A percentile compares a stretch with the other conserved stretches of the same genome.
Evolutionary conservation across 2,329 filamentous ascomycete genomes (phyloP).

Genomic region (Plectosphaerella sp.): DNA sequence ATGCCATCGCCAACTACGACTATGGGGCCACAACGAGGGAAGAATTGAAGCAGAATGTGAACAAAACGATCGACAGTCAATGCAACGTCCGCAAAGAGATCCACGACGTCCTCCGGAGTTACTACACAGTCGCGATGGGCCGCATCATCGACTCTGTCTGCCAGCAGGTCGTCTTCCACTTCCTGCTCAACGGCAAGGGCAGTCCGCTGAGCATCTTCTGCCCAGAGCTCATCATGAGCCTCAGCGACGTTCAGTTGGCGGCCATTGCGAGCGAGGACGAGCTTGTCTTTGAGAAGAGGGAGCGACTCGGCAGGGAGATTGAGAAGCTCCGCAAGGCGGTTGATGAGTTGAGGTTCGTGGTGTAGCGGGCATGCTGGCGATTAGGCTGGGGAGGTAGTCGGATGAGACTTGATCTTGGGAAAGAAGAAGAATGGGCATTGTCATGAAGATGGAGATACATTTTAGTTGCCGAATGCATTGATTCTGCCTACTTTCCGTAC

Average conservation of each 20-base stretch:
- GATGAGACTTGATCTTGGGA: no score
- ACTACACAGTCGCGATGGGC: conserved; percentile 57
- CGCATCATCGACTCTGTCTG: conserved; percentile 61
- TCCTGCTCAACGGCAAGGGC: conserved; percentile 41
- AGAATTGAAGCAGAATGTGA: conserved; percentile 8
- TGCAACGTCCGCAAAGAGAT: conserved; percentile 41
- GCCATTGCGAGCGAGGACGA: conserved; percentile 55
- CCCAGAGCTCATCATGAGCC: conserved; percentile 40
- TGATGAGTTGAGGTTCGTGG: conserved; percentile 8
- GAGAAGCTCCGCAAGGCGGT: conserved; percentile 34
- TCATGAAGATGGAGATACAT: no score
- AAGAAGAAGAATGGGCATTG: no score
- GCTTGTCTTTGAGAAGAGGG: conserved; percentile 31
- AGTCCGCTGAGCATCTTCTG: conserved; percentile 51
- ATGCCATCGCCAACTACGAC: neutral
- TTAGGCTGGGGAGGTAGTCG: no score
- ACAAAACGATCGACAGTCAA: neutral
- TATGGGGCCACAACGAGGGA: no score
- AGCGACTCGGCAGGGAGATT: conserved; percentile 39
- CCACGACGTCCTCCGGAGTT: conserved; percentile 55
- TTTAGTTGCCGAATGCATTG: no score
- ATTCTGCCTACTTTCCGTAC: no score
- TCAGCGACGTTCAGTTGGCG: conserved; percentile 45
- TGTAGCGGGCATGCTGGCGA: neutral
- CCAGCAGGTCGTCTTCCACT: conserved; percentile 51